Evolutionary conservation across 352 stramenopile genomes (phyloP), one percentile per base, ranked within the genome.

Genomic region (Phytophthora hibernalis): DNA sequence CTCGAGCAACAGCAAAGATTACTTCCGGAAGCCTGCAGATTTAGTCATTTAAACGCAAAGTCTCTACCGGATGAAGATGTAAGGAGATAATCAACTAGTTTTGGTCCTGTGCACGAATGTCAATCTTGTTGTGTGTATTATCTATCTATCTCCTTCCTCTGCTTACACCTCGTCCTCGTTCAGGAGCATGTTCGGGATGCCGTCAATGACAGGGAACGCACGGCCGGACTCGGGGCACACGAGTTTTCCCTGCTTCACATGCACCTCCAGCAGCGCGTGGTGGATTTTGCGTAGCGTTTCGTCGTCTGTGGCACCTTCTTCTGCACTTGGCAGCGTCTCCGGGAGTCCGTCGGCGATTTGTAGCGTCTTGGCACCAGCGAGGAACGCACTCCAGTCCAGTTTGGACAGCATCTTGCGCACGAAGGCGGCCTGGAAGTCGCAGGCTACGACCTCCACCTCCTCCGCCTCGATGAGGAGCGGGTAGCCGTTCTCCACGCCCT

Each of bases 101-200:
- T 76, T 73, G 43, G 21, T 35, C 45, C 20, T 9, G 54, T 31
- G 3, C 30, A 40, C 21, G 15, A n/a, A n/a, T n/a, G n/a, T n/a
- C n/a, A n/a, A n/a, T n/a, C n/a, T n/a, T n/a, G n/a, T n/a, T n/a
- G n/a, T 54, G 45, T 58, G 40, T 55, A 54, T 48, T 60, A 72
- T 74, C 54, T 81, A 74, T 80, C 60, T 77, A 74, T 83, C 7
- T 5, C 21, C 35, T 16, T 31, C 3, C 16, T n/a, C 21, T 13
- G 16, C 31, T 74, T 87, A 97, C n/a, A 97, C 86, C 69, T 97
- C 90, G 61, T 97, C 90, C 65, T 97, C 90, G 49, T 89, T 86
- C 62, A 97, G 65, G 42, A 99, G 89, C 96, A 99, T 99, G 82
- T 99, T 99, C 8, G 97, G 96, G 73, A 99, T 99, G 59, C 96